Evolutionary conservation across 2,329 filamentous ascomycete genomes (phyloP).

Genomic region (Phaeophleospora eucalypticola): DNA sequence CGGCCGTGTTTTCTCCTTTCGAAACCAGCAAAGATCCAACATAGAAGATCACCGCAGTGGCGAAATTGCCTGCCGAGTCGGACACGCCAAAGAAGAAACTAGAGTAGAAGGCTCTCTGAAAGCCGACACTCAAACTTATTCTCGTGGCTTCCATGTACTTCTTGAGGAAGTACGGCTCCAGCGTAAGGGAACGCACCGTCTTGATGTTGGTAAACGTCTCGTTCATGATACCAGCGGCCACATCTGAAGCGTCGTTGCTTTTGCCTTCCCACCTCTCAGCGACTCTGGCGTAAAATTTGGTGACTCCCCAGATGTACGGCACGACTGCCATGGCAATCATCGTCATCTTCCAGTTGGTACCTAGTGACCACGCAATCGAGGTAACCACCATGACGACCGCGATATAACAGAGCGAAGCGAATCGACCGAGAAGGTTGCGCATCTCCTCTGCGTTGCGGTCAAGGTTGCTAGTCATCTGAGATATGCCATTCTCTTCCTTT

Average conservation of each 20-base stretch:
- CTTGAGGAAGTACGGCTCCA: conserved; percentile 66
- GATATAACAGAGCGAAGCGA: conserved; percentile 66
- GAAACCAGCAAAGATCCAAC: conserved; percentile 67
- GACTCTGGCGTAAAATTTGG: conserved; percentile 60
- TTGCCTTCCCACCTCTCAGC: conserved; percentile 68
- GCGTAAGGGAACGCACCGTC: conserved; percentile 68
- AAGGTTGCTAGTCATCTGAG: conserved; percentile 64
- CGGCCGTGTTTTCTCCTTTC: conserved; percentile 48
- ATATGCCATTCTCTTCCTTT: conserved; percentile 59
- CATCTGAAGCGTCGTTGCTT: conserved; percentile 60
- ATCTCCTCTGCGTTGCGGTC: conserved; percentile 85
- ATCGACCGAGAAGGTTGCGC: conserved; percentile 74
- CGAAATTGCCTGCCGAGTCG: conserved; percentile 66
- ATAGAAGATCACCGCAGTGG: conserved; percentile 77
- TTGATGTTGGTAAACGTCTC: conserved; percentile 77
- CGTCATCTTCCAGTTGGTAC: conserved; percentile 74
- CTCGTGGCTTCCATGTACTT: conserved; percentile 57
- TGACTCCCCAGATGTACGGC: conserved; percentile 64
- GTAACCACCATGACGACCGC: conserved; percentile 63
- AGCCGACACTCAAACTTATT: conserved; percentile 56
- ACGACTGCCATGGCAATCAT: conserved; percentile 67
- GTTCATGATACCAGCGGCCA: conserved; percentile 59
- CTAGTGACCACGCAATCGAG: conserved; percentile 70
- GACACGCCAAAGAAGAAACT: conserved; percentile 74
- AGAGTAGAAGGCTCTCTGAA: conserved; percentile 61